Evolutionary conservation across 2,329 filamentous ascomycete species (phyloP), one percentile per base, ranked within the genome.

Genomic region (Fusarium virguliforme): DNA sequence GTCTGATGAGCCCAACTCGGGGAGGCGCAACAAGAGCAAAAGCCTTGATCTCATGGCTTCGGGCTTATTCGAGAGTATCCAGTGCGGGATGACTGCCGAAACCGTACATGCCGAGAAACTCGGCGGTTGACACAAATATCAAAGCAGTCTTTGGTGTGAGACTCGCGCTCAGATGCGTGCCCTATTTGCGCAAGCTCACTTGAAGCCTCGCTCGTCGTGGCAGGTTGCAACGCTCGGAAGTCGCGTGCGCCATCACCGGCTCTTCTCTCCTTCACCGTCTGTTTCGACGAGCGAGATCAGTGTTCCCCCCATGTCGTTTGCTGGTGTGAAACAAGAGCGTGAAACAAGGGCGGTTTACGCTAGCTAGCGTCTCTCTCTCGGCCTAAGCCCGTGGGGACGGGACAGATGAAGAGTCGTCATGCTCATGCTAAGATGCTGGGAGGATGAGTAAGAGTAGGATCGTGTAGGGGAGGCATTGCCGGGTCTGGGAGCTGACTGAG

Each of bases 281-380:
- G 40, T 72, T 69, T 41, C 41, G 32, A 59, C 7, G 22, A 46
- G 28, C 37, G 35, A 54, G 53, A 50, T 51, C 60, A 34, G 38
- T 56, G 60, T 51, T 18, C 18, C 15, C 64, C 53, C 34, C 56
- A 59, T 59, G 56, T 50, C 41, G 34, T 57, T 35, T 15, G 38
- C 28, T 59, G 67, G 56, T 62, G 51, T 75, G 71, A 75, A 75
- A 74, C 73, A 48, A 63, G 62, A 72, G 63, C 58, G 62, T 73
- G 66, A 67, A 67, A 72, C 67, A 56, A 64, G 54, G 55, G 59
- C 35, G 55, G 62, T 41, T 55, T 60, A 26, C 62, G 59, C 64
- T 73, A 60, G 56, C 64, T 73, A 59, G 41, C 46, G 26, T 58
- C 60, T 18, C 18, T 18, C 18, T 18, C 56, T 50, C 50, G 71